These are phyloP conservation scores for Kazachstania psychrophila DNA, from an alignment of 805 yeast genomes.

Conservation along the genomic window DNA sequence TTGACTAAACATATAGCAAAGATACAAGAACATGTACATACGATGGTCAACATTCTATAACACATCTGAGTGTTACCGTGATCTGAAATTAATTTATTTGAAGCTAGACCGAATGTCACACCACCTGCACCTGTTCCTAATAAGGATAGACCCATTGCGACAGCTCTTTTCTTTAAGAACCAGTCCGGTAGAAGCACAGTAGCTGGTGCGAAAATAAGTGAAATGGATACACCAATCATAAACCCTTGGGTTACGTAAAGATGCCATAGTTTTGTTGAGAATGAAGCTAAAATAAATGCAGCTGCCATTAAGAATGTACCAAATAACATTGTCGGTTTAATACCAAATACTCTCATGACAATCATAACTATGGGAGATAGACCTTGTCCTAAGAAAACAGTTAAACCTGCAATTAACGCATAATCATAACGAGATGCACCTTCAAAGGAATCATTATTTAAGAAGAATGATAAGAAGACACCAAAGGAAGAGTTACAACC, in stretches of 20 bases:
- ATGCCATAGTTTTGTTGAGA: slow-evolving; percentile 53
- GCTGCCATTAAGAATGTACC: slow-evolving; percentile 46
- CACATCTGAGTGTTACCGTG: slow-evolving; percentile 41
- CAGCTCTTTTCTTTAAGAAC: slow-evolving; percentile 54
- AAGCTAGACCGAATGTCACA: slow-evolving; percentile 34
- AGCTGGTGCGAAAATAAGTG: slow-evolving; percentile 50
- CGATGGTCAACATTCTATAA: slow-evolving; percentile 36
- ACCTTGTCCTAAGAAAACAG: slow-evolving; percentile 46
- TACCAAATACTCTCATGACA: slow-evolving; percentile 41
- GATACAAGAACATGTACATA: slow-evolving; percentile 31
- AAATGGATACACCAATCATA: slow-evolving; percentile 43
- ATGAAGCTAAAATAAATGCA: slow-evolving; percentile 53
- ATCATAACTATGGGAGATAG: slow-evolving; percentile 49
- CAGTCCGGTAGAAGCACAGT: slow-evolving; percentile 57
- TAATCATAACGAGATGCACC: slow-evolving; percentile 52
- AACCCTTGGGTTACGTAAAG: slow-evolving; percentile 61
- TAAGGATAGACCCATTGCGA: slow-evolving; percentile 42
- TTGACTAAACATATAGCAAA: slow-evolving; percentile 37
- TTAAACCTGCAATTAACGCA: slow-evolving; percentile 60
- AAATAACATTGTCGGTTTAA: slow-evolving; percentile 36
- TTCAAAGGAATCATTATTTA: slow-evolving; percentile 40
- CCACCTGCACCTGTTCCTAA: slow-evolving; percentile 50
- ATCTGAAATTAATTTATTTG: slow-evolving; percentile 34
- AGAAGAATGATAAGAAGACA: slow-evolving; percentile 49
- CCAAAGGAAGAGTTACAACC: slow-evolving; percentile 63